Percentiles rank a stretch among this genome's conserved stretches.
These are phyloP conservation scores for Echium plantagineum DNA, from an alignment of 257 asterid species.

Conservation along the genomic window DNA sequence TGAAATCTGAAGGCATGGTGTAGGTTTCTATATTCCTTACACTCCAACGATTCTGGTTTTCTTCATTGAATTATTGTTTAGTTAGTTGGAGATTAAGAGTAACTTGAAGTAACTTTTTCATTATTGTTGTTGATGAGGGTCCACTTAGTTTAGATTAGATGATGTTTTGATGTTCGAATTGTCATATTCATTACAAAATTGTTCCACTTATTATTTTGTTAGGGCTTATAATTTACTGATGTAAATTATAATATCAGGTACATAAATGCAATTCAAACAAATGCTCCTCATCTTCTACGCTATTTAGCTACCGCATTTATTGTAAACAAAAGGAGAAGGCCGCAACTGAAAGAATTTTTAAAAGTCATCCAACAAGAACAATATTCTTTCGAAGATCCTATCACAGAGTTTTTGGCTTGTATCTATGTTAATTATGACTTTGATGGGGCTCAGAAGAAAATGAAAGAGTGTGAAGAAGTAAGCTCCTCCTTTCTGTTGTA, in stretches of 20 bases:
- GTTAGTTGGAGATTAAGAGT: background rate
- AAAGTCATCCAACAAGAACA: conserved; percentile 96
- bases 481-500: conserved; percentile 14
- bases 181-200: background rate
- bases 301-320: conserved; percentile 90
- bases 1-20: too few relatives aligned
- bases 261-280: conserved; percentile 87
- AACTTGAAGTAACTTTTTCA: background rate
- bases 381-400: conserved; percentile 72
- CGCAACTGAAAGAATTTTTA: conserved; percentile 84
- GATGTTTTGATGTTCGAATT: background rate
- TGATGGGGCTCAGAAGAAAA: conserved; percentile 87
- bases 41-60: too few relatives aligned
- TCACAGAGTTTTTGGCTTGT: conserved; percentile 83
- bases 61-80: too few relatives aligned
- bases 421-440: conserved; percentile 87
- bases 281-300: conserved; percentile 92
- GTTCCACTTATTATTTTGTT: conserved; percentile 1
- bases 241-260: conserved; percentile 37
- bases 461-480: conserved; percentile 99
- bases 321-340: conserved; percentile 92
- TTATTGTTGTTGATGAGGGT: too few relatives aligned
- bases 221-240: conserved; percentile 10
- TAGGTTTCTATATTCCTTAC: background rate
- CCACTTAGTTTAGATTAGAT: background rate